Evolutionary conservation across 2,329 filamentous ascomycete genomes (phyloP).

Genomic region (Diaporthe batatas): DNA sequence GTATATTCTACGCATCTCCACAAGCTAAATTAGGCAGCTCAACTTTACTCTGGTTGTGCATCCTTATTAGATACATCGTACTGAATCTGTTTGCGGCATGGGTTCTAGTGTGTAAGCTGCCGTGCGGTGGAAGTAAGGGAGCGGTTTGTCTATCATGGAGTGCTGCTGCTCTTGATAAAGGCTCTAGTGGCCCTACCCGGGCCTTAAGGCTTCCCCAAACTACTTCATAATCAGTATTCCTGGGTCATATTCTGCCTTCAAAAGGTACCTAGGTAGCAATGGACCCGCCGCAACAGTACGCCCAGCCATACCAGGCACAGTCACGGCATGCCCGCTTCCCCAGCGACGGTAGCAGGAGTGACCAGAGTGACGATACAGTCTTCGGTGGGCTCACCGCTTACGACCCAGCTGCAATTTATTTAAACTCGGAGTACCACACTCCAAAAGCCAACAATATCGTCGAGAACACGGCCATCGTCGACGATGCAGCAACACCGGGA

Average conservation of each 20-base stretch:
- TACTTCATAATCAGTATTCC: not conserved
- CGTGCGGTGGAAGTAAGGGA: not conserved
- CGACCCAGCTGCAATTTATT: constrained; percentile 8
- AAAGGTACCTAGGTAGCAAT: not conserved
- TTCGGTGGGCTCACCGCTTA: not conserved
- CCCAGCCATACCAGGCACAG: not conserved
- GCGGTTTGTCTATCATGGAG: not conserved
- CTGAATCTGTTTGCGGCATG: not conserved
- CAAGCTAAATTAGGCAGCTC: not conserved
- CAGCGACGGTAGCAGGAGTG: constrained; percentile 12
- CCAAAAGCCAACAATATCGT: not conserved
- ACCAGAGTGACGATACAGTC: constrained; percentile 19
- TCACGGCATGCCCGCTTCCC: constrained; percentile 11
- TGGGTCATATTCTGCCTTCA: not conserved
- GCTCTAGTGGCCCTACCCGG: not conserved
- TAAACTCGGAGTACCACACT: not conserved
- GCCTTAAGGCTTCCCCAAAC: not conserved
- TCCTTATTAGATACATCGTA: not conserved
- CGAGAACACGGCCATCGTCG: not conserved
- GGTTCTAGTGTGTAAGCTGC: not conserved
- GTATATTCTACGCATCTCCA: not conserved
- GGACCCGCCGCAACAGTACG: not conserved
- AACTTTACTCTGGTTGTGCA: constrained; percentile 5
- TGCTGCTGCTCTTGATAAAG: not conserved
- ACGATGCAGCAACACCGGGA: not conserved